These are phyloP conservation scores for Laburnicola sp. DNA, from an alignment of 2,329 filamentous ascomycete species.

Conservation along the genomic window DNA sequence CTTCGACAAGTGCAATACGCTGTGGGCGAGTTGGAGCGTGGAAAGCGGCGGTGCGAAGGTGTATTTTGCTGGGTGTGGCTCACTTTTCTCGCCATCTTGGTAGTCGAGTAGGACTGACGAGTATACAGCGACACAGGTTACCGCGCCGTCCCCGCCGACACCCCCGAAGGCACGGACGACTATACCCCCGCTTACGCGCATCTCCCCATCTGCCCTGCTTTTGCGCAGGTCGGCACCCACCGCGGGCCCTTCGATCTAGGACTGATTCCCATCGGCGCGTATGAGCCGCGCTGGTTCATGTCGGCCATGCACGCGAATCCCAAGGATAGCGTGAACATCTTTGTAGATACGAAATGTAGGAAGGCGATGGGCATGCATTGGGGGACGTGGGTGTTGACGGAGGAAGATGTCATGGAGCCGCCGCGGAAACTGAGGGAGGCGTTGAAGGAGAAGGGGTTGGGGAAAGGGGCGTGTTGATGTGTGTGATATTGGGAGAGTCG, in stretches of 20 bases:
- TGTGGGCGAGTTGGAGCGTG: conserved; percentile 88
- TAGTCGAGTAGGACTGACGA: too few relatives aligned
- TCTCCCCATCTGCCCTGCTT: conserved; percentile 77
- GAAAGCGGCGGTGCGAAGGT: conserved; percentile 74
- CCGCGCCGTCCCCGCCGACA: conserved; percentile 69
- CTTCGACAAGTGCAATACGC: conserved; percentile 72
- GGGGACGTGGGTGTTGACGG: conserved; percentile 82
- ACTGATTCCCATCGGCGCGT: conserved; percentile 90
- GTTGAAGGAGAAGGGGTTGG: conserved; percentile 70
- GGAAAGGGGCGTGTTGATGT: conserved; percentile 83
- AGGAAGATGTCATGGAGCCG: conserved; percentile 83
- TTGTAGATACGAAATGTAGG: conserved; percentile 77
- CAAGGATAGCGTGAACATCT: conserved; percentile 85
- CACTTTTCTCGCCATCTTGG: neutral
- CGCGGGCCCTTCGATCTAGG: conserved; percentile 89
- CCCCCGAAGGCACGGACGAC: conserved; percentile 65
- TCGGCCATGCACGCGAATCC: conserved; percentile 84
- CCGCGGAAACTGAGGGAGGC: conserved; percentile 73
- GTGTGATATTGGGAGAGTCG: conserved; percentile 78
- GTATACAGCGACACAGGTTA: conserved; percentile 80
- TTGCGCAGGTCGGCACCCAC: conserved; percentile 76
- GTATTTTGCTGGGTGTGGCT: conserved; percentile 70
- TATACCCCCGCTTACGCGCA: conserved; percentile 65
- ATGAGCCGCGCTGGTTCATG: conserved; percentile 73
- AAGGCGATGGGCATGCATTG: conserved; percentile 86